Evolutionary conservation across 352 stramenopile species (phyloP), one percentile per base, ranked within the genome.

Genomic region (Pythium volutum): DNA sequence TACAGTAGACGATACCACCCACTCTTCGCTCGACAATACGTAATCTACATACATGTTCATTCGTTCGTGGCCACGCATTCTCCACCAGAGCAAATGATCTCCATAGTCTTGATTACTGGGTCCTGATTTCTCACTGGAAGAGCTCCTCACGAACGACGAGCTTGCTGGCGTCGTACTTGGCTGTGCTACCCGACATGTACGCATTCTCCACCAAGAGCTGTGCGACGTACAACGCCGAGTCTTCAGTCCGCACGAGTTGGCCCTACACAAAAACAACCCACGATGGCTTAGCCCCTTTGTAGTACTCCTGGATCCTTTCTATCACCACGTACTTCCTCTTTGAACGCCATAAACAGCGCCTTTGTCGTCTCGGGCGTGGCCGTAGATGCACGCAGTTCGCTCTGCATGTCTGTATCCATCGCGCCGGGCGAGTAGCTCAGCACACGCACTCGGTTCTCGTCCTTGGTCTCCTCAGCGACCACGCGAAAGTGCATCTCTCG

Each of bases 321-420:
- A 25, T 20, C 15, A 4, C 38, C 3, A 6, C 54, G 43, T 26
- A 62, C 55, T 5, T 54, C 27, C 20, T 62, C 46, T 22, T 55
- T 62, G 55, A 33, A 55, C n/a, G 22, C 26, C 22, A 42, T 34
- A 29, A 62, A 62, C 46, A 62, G 49, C 12, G 34, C 31, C 20
- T 38, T 43, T 9, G 46, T 62, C 33, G 25, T n/a, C 2, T 31
- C 39, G 3, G 55, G 55, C 16, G 29, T 26, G 8, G 25, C 33
- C 4, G 20, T 55, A 10, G 75, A 85, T 45, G 85, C 77, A 25
- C 82, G 82, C 34, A 92, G 76, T 23, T 64, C 74, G 31, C 62
- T 39, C 61, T 92, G 77, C 87, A 97, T 97, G 55, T 84, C 79
- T 38, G 86, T 96, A 59, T 96, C 77, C 80, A 97, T 89, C 0